Base-by-base conservation (phyloP, 305 asterid species). In the Fraxinus ornus region DNA sequence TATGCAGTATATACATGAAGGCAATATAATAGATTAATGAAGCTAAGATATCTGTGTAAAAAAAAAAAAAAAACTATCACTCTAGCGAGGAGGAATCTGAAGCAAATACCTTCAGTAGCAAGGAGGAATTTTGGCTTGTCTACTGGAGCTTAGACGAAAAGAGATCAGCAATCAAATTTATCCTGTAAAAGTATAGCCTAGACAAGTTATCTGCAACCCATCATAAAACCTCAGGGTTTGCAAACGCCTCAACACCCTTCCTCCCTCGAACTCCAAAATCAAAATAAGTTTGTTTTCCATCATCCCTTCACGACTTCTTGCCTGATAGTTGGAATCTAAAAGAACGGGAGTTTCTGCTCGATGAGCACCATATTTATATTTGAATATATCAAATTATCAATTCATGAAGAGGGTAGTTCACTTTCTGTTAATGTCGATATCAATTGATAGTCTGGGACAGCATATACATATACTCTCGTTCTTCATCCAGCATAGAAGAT, bases 401-500 rank as follows among this genome's bases (percentile, higher is more conserved):
- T 57, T 57, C 7, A 57, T 57, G 28, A 57, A 57, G 28, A 41
- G 73, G 60, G 22, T 15, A 44, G 55, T 39, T n/a, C 82, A 78
- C 57, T 35, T 73, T 75, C 55, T 60, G 81, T 41, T 76, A 37
- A 71, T 26, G 49, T 55, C 39, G 22, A 37, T 49, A 44, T 64
- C 81, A 78, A 83, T 74, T 60, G 83, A 83, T 6, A 57, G 68
- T 57, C 68, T 55, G 64, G 7, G 60, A 39, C 19, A 13, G 37
- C 68, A 57, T 57, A 57, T 57, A 19, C 66, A 26, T 19, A 9
- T 19, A 57, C 10, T 73, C 76, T 41, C 2, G 26, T 15, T 72
- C 77, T 75, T 85, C 84, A 77, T 19, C 86, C 77, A 41, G 78
- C 64, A 55, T 72, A 72, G 37, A 76, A 74, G 60, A 70, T 39